phyloP scores from a whole-genome alignment of 108 stramenopile genomes.

The Cyclostephanos tholiformis region DNA sequence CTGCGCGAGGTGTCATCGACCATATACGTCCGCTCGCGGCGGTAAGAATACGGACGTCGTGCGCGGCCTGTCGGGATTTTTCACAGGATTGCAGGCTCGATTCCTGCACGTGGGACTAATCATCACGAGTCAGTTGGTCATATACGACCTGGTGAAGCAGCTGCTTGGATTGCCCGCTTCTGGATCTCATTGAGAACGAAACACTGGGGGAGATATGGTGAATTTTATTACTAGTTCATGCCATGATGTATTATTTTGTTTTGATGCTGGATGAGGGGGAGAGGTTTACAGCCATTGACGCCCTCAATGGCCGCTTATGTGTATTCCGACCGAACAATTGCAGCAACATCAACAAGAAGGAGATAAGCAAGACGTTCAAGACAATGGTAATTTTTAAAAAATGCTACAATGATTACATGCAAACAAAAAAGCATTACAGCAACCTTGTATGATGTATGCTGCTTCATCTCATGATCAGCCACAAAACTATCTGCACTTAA shows the following conservation, averaged over 20 bases:
- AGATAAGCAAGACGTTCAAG: too few relatives aligned
- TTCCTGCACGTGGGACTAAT: slow-evolving; percentile 92
- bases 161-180: slow-evolving; percentile 91
- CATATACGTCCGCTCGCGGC: slow-evolving; percentile 76
- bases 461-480: too few relatives aligned
- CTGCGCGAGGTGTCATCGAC: slow-evolving; percentile 66
- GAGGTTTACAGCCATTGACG: neutral
- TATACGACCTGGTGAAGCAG: slow-evolving; percentile 94
- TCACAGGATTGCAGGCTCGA: slow-evolving; percentile 79
- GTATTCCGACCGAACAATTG: too few relatives aligned
- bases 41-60: slow-evolving; percentile 61
- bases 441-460: too few relatives aligned
- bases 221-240: too few relatives aligned
- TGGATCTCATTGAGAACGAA: slow-evolving; percentile 66
- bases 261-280: too few relatives aligned
- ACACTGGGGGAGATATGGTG: neutral
- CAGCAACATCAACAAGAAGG: too few relatives aligned
- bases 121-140: slow-evolving; percentile 91
- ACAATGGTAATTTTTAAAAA: too few relatives aligned
- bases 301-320: neutral
- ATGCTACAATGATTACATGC: too few relatives aligned
- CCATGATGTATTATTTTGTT: neutral
- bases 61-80: slow-evolving; percentile 61
- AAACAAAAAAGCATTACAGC: too few relatives aligned
- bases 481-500: too few relatives aligned